Evolutionary conservation across 257 asterid genomes (phyloP).

Genomic region (Petunia secreta): DNA sequence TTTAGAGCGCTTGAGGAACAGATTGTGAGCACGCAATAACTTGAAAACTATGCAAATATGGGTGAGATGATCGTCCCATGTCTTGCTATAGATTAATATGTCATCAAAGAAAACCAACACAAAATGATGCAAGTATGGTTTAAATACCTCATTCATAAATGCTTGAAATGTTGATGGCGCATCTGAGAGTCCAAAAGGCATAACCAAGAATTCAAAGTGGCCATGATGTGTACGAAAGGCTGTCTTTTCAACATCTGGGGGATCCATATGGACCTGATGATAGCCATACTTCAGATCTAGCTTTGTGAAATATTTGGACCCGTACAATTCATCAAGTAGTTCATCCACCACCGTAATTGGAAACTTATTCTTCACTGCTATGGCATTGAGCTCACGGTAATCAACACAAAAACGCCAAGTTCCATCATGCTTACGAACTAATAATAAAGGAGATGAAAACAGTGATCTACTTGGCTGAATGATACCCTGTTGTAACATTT

Average conservation of each 20-base stretch:
- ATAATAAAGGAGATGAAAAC: too few relatives aligned
- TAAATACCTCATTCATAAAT: neutral
- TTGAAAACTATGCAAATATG: neutral
- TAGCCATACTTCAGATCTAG: neutral
- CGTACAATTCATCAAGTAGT: neutral
- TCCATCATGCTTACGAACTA: too few relatives aligned
- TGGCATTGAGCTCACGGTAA: too few relatives aligned
- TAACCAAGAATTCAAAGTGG: neutral
- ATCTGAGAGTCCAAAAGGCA: neutral
- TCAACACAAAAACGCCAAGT: too few relatives aligned
- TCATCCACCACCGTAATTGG: neutral
- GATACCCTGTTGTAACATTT: too few relatives aligned
- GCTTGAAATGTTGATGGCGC: neutral
- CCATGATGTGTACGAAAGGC: neutral
- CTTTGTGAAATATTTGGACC: neutral
- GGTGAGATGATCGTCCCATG: neutral
- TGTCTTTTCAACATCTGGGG: neutral
- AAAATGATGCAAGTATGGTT: neutral
- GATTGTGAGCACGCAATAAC: neutral
- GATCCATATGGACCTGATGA: neutral
- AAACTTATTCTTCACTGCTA: too few relatives aligned
- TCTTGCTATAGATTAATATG: neutral
- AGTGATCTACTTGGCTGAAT: neutral
- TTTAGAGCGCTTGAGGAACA: neutral
- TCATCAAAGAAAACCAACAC: neutral